Percentiles rank a stretch among this genome's conserved stretches.
phyloP scores from a whole-genome alignment of 2,329 filamentous ascomycete species.

The Pestalotiopsis sp. region DNA sequence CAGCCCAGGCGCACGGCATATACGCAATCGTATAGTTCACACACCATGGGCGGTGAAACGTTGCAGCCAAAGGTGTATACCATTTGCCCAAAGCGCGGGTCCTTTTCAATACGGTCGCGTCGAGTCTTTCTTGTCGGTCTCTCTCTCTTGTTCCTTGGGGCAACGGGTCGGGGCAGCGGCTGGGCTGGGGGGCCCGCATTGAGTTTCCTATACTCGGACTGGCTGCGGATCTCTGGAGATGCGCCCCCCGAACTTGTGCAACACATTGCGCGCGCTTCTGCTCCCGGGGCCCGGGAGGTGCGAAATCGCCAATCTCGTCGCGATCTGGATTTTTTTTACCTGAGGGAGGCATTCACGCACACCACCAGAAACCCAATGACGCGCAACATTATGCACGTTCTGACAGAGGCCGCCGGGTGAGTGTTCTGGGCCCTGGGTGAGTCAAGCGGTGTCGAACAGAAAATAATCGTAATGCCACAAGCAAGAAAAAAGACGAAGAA shows the following conservation, averaged over 20 bases:
- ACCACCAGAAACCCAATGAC: neutral
- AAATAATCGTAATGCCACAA: neutral
- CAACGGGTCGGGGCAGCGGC: too few species aligned
- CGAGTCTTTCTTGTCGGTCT: neutral
- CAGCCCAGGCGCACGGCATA: neutral
- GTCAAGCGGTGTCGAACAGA: neutral
- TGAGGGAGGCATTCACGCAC: neutral
- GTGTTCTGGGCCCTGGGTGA: neutral
- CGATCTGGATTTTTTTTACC: neutral
- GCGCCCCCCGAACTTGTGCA: neutral
- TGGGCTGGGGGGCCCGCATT: neutral
- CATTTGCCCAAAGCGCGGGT: neutral
- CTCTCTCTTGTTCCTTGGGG: neutral
- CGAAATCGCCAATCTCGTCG: neutral
- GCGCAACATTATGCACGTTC: neutral
- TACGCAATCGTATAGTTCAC: neutral
- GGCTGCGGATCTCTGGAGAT: neutral
- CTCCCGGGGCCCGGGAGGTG: neutral
- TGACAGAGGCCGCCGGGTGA: neutral
- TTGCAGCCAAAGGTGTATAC: neutral
- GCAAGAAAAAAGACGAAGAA: neutral
- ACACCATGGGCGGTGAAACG: slow-evolving; percentile 7
- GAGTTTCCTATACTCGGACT: neutral
- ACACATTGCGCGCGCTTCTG: neutral
- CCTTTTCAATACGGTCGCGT: neutral